These are phyloP conservation scores for Pseudevernia furfuracea DNA, from an alignment of 495 filamentous ascomycete species.

Conservation along the genomic window DNA sequence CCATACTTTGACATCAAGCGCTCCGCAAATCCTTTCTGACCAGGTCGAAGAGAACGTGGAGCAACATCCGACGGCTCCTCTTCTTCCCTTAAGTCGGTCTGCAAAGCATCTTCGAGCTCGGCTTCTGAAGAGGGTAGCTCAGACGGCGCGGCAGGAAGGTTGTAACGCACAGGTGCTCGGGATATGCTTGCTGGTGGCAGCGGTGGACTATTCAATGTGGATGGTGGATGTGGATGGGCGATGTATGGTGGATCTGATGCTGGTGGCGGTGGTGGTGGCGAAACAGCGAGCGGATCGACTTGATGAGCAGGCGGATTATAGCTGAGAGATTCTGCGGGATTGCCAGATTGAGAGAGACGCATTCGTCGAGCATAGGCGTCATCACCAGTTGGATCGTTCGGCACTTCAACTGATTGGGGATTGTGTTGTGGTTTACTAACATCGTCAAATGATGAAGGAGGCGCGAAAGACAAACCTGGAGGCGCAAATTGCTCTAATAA, in stretches of 20 bases:
- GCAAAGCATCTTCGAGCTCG: constrained; percentile 46
- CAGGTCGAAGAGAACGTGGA: constrained; percentile 60
- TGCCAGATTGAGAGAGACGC: constrained; percentile 35
- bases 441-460: constrained; percentile 51
- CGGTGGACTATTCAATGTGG: constrained; percentile 26
- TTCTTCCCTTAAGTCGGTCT: constrained; percentile 8
- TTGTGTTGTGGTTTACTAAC: constrained; percentile 30
- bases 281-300: constrained; percentile 30
- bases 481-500: constrained; percentile 57
- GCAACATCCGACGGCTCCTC: constrained; percentile 29
- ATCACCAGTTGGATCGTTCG: constrained; percentile 57
- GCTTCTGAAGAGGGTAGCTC: constrained; percentile 51
- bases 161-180: constrained; percentile 79
- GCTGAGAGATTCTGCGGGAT: constrained; percentile 24
- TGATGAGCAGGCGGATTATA: constrained; percentile 14
- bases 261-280: constrained; percentile 30
- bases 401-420: constrained; percentile 33
- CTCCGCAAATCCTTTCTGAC: constrained; percentile 76
- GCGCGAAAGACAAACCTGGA: constrained; percentile 63
- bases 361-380: constrained; percentile 64
- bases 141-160: constrained; percentile 51
- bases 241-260: constrained; percentile 21
- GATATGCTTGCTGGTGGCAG: constrained; percentile 58
- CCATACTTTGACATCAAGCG: constrained; percentile 83
- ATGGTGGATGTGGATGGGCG: too few relatives aligned